These are phyloP conservation scores for Ophiostoma tasmaniense DNA, from an alignment of 2,329 filamentous ascomycete genomes.

Conservation along the genomic window DNA sequence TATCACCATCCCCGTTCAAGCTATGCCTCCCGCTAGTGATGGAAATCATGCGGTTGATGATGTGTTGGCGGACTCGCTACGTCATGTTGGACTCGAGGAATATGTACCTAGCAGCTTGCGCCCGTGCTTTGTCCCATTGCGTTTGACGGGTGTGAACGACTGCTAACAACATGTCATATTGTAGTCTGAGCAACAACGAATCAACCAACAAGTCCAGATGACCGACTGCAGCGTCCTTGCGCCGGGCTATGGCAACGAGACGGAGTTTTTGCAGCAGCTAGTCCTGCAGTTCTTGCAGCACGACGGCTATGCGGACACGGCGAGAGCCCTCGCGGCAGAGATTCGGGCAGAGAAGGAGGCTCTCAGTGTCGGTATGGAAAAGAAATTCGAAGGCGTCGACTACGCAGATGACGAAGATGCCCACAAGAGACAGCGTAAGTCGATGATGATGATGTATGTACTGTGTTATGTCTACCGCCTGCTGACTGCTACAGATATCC, in stretches of 20 bases:
- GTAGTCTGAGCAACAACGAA: constrained; percentile 50
- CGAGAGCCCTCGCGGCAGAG: constrained; percentile 77
- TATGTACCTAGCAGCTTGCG: not conserved
- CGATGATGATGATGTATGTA: not conserved
- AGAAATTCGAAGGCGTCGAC: constrained; percentile 50
- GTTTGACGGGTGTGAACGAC: not conserved
- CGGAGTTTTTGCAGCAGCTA: constrained; percentile 70
- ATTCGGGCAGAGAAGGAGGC: constrained; percentile 65
- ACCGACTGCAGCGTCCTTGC: constrained; percentile 51
- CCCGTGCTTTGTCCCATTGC: not conserved
- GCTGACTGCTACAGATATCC: constrained; percentile 55
- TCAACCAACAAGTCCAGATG: constrained; percentile 51
- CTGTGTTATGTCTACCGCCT: not conserved
- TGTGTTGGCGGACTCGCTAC: not conserved
- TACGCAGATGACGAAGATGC: constrained; percentile 79
- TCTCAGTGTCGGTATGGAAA: constrained; percentile 49
- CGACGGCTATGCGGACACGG: constrained; percentile 91
- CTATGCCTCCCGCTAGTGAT: constrained; percentile 2
- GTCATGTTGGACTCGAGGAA: not conserved
- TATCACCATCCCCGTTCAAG: not conserved
- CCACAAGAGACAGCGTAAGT: constrained; percentile 72
- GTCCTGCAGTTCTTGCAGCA: constrained; percentile 83
- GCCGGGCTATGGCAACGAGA: constrained; percentile 59
- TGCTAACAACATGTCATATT: not conserved
- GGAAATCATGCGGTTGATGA: not conserved